phyloP scores from a whole-genome alignment of 331 rosid genomes.

The Spiraea crenata region DNA sequence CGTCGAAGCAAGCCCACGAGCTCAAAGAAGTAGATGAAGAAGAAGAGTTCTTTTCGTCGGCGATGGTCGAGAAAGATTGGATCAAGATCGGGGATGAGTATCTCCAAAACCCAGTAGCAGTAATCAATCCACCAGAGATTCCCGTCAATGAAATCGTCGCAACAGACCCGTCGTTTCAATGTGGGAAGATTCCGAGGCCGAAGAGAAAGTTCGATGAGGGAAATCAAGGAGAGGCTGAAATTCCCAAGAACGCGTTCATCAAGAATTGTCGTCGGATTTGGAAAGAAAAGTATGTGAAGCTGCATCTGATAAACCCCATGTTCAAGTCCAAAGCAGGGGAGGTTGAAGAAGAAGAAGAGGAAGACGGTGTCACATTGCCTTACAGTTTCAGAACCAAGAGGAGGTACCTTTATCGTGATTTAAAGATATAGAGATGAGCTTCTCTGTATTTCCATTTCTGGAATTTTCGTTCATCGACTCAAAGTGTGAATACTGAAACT shows the following conservation, averaged over 20 bases:
- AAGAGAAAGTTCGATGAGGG: not conserved
- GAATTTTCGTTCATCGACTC: not conserved
- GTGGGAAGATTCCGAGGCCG: not conserved
- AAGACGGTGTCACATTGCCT: not conserved
- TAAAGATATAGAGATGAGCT: not conserved
- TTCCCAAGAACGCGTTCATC: not conserved
- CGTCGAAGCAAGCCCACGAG: too few species aligned
- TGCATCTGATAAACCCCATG: not conserved
- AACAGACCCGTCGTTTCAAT: not conserved
- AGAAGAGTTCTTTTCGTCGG: too few species aligned
- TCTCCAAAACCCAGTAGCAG: too few species aligned
- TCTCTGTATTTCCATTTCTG: not conserved
- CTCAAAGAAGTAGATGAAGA: too few species aligned
- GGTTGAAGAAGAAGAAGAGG: not conserved
- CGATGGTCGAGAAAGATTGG: too few species aligned
- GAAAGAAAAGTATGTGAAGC: not conserved
- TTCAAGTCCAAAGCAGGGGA: not conserved
- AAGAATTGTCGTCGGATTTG: not conserved
- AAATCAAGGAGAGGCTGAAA: not conserved
- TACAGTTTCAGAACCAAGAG: not conserved
- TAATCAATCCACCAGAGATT: too few species aligned
- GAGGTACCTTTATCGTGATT: not conserved
- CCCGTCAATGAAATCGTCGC: not conserved
- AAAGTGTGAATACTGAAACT: not conserved
- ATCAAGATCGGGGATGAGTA: too few species aligned